These are phyloP conservation scores for Nakaseomyces sp. DNA, from an alignment of 1,139 yeast species.

Conservation along the genomic window DNA sequence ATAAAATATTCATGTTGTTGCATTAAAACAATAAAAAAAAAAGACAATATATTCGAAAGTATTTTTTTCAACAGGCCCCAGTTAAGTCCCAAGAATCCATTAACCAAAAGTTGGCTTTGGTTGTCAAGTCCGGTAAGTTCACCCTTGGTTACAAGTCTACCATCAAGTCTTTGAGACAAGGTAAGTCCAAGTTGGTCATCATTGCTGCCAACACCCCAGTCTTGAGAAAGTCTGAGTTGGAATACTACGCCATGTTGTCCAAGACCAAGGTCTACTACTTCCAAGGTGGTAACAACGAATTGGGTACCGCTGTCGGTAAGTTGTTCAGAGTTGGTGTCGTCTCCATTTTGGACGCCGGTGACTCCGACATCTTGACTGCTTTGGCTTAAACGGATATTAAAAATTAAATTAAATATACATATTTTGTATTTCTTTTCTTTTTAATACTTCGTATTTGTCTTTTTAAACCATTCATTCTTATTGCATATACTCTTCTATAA, in stretches of 20 bases:
- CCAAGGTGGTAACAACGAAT: slow-evolving; percentile 99
- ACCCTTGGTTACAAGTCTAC: slow-evolving; percentile 99
- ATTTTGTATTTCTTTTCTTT: background rate
- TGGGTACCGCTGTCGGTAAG: slow-evolving; percentile 99
- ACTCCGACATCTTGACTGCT: slow-evolving; percentile 82
- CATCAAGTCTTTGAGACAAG: slow-evolving; percentile 96
- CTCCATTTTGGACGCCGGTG: slow-evolving; percentile 97
- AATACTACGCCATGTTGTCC: slow-evolving; percentile 99
- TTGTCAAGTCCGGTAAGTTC: slow-evolving; percentile 98
- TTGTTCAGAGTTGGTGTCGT: slow-evolving; percentile 99
- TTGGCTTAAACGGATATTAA: slow-evolving; percentile 28
- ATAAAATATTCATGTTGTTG: background rate
- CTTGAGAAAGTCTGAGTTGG: slow-evolving; percentile 98
- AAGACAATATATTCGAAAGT: background rate
- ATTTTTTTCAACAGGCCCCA: slow-evolving; percentile 64
- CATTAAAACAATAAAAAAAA: slow-evolving; percentile 5
- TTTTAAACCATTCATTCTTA: background rate
- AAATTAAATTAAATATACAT: background rate
- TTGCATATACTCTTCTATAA: slow-evolving; percentile 1
- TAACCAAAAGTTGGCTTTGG: slow-evolving; percentile 97
- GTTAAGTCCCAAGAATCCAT: slow-evolving; percentile 81
- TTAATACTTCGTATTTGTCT: too few species aligned
- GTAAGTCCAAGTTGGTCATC: slow-evolving; percentile 97
- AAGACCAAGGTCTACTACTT: slow-evolving; percentile 95
- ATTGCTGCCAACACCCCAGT: slow-evolving; percentile 99